Percentiles rank a stretch among this genome's conserved stretches.
These are phyloP conservation scores for Zygosaccharomyces pseudorouxii DNA, from an alignment of 805 yeast genomes.

Conservation along the genomic window DNA sequence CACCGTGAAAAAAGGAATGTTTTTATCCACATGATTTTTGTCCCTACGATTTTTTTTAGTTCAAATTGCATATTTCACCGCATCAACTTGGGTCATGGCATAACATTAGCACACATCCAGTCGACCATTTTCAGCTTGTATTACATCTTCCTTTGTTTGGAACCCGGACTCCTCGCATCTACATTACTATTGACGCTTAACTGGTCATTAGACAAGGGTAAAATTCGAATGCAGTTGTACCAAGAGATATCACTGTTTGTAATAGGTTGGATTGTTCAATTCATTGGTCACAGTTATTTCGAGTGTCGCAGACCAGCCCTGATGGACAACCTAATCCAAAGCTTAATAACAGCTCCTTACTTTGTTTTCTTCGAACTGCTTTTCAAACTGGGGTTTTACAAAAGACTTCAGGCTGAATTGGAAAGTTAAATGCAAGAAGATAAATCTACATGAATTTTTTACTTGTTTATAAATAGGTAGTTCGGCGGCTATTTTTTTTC, in stretches of 20 bases:
- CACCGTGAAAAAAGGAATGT: constrained; percentile 59
- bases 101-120: constrained; percentile 46
- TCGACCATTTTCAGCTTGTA: constrained; percentile 50
- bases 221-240: constrained; percentile 11
- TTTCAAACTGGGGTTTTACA: constrained; percentile 60
- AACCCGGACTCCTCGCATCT: constrained; percentile 45
- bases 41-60: constrained; percentile 68
- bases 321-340: constrained; percentile 75
- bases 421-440: constrained; percentile 3
- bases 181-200: constrained; percentile 37
- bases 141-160: constrained; percentile 54
- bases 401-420: constrained; percentile 40
- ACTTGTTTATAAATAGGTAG: too few species aligned
- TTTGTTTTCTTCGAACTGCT: constrained; percentile 78
- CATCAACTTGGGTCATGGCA: constrained; percentile 13
- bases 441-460: too few species aligned
- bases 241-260: constrained; percentile 41
- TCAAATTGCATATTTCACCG: constrained; percentile 29
- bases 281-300: constrained; percentile 79
- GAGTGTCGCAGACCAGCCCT: constrained; percentile 86
- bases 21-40: constrained; percentile 68
- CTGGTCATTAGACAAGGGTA: constrained; percentile 20
- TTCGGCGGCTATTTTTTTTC: too few species aligned
- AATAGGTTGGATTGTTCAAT: constrained; percentile 74
- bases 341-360: constrained; percentile 85